Conservation (phyloP, 2,329 filamentous ascomycete species). For the Fusarium lateritium region DNA sequence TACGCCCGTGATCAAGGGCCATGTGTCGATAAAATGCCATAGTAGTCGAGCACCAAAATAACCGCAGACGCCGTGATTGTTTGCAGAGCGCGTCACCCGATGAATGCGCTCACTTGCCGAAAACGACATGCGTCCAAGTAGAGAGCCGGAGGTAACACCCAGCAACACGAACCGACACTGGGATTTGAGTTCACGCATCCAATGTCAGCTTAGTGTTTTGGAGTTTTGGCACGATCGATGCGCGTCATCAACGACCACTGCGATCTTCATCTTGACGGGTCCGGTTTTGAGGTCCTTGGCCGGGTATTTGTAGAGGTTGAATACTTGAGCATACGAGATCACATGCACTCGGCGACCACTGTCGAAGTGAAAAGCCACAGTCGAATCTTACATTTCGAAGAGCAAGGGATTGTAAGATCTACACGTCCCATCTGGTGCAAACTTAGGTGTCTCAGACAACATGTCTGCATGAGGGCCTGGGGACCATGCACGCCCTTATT, state of each 20-base stretch:
- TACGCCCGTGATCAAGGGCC: too few relatives aligned
- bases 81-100: background rate
- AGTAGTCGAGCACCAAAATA: background rate
- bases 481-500: background rate
- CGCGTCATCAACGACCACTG: background rate
- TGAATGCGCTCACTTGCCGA: background rate
- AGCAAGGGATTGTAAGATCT: background rate
- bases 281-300: background rate
- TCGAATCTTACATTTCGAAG: background rate
- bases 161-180: background rate
- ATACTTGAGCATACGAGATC: background rate
- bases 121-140: background rate
- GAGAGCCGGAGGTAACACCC: background rate
- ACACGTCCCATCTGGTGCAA: background rate
- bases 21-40: too few relatives aligned
- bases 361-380: constrained; percentile 3
- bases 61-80: background rate
- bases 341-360: background rate
- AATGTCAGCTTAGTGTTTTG: background rate
- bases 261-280: background rate
- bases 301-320: background rate
- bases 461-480: background rate
- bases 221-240: background rate
- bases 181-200: too few relatives aligned
- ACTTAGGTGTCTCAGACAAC: constrained; percentile 7